Evolutionary conservation across 805 yeast species (phyloP).

Genomic region (Teunomyces gatunensis): DNA sequence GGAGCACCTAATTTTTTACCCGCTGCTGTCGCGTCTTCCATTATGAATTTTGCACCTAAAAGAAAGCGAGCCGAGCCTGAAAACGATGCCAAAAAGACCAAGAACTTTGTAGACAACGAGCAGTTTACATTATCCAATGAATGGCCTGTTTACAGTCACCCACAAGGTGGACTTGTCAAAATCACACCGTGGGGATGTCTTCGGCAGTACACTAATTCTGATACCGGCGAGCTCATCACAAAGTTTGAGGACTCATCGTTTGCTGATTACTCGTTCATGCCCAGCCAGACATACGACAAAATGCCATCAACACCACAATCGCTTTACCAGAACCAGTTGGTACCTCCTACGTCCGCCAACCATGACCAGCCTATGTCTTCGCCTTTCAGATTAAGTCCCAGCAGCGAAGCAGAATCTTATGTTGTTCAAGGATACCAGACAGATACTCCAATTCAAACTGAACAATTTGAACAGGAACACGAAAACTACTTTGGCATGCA

Average conservation of each 20-base stretch:
- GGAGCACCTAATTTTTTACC: background rate
- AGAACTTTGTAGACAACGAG: slow-evolving; percentile 16
- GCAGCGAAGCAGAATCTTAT: slow-evolving; percentile 38
- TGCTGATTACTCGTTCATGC: slow-evolving; percentile 18
- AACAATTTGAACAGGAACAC: slow-evolving; percentile 23
- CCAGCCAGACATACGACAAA: background rate
- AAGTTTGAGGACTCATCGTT: slow-evolving; percentile 45
- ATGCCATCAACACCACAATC: slow-evolving; percentile 17
- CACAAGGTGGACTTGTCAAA: slow-evolving; percentile 60
- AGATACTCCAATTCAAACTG: slow-evolving; percentile 4
- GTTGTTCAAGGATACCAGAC: slow-evolving; percentile 32
- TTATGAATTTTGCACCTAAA: slow-evolving; percentile 13
- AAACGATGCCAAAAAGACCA: slow-evolving; percentile 18
- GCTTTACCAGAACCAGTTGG: slow-evolving; percentile 5
- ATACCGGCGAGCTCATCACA: slow-evolving; percentile 45
- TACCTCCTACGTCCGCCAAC: background rate
- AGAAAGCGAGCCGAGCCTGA: slow-evolving; percentile 23
- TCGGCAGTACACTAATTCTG: slow-evolving; percentile 41
- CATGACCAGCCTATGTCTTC: background rate
- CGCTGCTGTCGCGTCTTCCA: background rate
- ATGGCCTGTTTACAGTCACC: slow-evolving; percentile 58
- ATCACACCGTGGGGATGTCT: slow-evolving; percentile 65
- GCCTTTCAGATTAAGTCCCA: slow-evolving; percentile 27
- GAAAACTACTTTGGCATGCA: slow-evolving; percentile 28
- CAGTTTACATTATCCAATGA: slow-evolving; percentile 28